Evolutionary conservation across 495 filamentous ascomycete species (phyloP).

Genomic region (Annulohypoxylon nitens): DNA sequence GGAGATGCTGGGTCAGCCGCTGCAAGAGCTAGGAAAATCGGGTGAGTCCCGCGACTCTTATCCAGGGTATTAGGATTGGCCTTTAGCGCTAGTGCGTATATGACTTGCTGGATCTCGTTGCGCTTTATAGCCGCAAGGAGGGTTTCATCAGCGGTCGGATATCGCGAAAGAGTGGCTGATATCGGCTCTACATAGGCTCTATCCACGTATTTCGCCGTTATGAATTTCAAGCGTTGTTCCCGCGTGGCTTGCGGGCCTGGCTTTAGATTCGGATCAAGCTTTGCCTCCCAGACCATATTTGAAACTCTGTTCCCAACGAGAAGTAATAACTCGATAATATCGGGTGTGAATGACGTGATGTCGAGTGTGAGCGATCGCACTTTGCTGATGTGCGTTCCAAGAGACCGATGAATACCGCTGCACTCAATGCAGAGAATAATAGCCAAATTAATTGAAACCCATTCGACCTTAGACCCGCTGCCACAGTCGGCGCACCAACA

Average conservation of each 20-base stretch:
- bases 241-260: slow-evolving; percentile 81
- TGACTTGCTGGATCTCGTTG: slow-evolving; percentile 90
- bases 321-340: slow-evolving; percentile 94
- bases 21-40: slow-evolving; percentile 91
- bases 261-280: slow-evolving; percentile 76
- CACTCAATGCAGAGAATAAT: slow-evolving; percentile 99
- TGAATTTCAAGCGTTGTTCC: slow-evolving; percentile 91
- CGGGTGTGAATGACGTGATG: slow-evolving; percentile 93
- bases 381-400: slow-evolving; percentile 98
- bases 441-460: slow-evolving; percentile 98
- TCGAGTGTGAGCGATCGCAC: slow-evolving; percentile 95
- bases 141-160: slow-evolving; percentile 85
- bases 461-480: slow-evolving; percentile 91
- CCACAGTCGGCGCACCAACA: slow-evolving; percentile 96
- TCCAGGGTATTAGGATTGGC: slow-evolving; percentile 91
- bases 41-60: slow-evolving; percentile 87
- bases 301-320: slow-evolving; percentile 93
- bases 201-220: slow-evolving; percentile 94
- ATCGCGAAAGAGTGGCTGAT: slow-evolving; percentile 79
- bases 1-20: slow-evolving; percentile 90
- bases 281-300: slow-evolving; percentile 97
- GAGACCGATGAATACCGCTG: slow-evolving; percentile 94
- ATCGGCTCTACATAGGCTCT: slow-evolving; percentile 83
- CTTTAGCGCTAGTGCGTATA: slow-evolving; percentile 88
- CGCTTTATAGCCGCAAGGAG: slow-evolving; percentile 94